phyloP scores from a whole-genome alignment of 768 basidiomycete species.

The Lepiota brunneoincarnata region DNA sequence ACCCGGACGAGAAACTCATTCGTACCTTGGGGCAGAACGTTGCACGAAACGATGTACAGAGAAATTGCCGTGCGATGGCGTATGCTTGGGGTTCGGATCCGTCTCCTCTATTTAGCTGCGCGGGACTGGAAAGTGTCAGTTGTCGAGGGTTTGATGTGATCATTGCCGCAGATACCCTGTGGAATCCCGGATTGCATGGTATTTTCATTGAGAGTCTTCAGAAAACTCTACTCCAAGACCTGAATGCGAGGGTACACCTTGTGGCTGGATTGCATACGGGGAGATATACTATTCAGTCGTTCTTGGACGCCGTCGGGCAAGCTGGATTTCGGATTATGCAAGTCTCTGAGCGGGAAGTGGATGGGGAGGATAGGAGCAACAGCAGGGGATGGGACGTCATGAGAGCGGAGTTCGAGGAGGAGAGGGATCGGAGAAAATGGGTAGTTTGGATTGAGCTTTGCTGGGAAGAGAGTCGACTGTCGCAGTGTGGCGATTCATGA shows the following conservation, averaged over 20 bases:
- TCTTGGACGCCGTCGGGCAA: conserved; percentile 38
- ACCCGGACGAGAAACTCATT: conserved; percentile 65
- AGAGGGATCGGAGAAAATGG: conserved; percentile 68
- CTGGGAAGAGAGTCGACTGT: conserved; percentile 2
- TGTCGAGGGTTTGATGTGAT: conserved; percentile 55
- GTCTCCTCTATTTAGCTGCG: conserved; percentile 19
- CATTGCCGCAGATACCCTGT: conserved; percentile 74
- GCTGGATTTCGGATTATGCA: conserved; percentile 45
- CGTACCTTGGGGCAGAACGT: conserved; percentile 57
- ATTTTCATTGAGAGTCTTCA: conserved; percentile 53
- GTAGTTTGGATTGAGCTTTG: conserved; percentile 62
- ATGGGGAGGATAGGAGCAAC: conserved; percentile 20
- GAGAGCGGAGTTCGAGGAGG: conserved; percentile 53
- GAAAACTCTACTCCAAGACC: conserved; percentile 39
- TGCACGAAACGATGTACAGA: conserved; percentile 42
- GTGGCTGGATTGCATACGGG: conserved; percentile 78
- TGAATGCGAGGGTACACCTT: conserved; percentile 54
- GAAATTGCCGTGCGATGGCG: conserved; percentile 50
- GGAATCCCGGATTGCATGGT: conserved; percentile 63
- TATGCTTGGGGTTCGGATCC: conserved; percentile 67
- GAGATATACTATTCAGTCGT: conserved; percentile 65
- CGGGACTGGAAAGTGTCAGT: background rate
- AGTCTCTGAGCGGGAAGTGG: conserved; percentile 47
- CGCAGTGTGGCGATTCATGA: background rate
- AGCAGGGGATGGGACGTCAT: conserved; percentile 49